Percentiles rank a stretch among this genome's conserved stretches.
phyloP scores from a whole-genome alignment of 495 filamentous ascomycete species.

The Lentithecium fluviatile region DNA sequence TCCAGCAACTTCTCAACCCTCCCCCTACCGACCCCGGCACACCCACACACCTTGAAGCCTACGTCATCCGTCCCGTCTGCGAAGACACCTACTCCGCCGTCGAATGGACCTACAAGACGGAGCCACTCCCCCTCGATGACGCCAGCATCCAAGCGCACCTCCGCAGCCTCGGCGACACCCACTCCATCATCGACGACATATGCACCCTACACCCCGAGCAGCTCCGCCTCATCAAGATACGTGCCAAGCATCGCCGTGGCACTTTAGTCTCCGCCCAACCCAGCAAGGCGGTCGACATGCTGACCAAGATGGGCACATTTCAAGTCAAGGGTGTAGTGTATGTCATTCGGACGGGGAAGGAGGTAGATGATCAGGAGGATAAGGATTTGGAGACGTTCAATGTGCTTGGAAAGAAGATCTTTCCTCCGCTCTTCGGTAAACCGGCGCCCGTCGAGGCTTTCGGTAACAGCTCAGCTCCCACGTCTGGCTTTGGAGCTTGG shows the following conservation, averaged over 20 bases:
- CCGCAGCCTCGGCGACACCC: background rate
- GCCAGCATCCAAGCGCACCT: constrained; percentile 13
- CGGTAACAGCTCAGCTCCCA: background rate
- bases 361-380: no score
- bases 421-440: background rate
- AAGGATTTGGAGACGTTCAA: background rate
- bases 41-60: constrained; percentile 12
- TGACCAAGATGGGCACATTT: constrained; percentile 17
- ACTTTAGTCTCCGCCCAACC: constrained; percentile 11
- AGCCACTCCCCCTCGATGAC: constrained; percentile 8
- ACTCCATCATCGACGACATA: constrained; percentile 24
- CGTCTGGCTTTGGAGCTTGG: background rate
- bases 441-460: background rate
- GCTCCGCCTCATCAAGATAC: constrained; percentile 7
- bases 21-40: background rate
- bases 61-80: constrained; percentile 9
- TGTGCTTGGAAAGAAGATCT: background rate
- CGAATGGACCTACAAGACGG: constrained; percentile 13
- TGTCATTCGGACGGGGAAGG: constrained; percentile 2
- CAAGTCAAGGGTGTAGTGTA: constrained; percentile 14
- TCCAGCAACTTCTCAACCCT: no score
- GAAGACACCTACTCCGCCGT: background rate
- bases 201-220: constrained; percentile 7
- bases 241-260: constrained; percentile 1
- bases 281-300: background rate